A percentile compares a stretch with the other conserved stretches of the same genome.
Conservation (phyloP, 176 grass and related monocot species). For the Triticum monococcum region DNA sequence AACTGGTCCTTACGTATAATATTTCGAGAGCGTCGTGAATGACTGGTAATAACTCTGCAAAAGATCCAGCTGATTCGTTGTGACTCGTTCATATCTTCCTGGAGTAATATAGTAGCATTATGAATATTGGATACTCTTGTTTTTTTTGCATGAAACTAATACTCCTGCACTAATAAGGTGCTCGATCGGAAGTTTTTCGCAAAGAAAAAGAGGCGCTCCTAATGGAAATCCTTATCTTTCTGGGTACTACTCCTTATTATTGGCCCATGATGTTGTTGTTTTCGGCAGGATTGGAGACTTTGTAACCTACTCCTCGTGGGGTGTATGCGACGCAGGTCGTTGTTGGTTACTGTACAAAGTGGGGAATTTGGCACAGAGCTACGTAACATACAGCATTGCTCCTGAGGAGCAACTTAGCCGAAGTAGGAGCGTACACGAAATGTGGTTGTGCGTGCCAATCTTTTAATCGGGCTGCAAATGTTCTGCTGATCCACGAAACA, state of each 20-base stretch:
- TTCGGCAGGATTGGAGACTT: slow-evolving; percentile 11
- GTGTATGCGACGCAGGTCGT: not conserved
- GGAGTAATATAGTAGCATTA: not conserved
- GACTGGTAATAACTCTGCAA: not conserved
- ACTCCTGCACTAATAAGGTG: not conserved
- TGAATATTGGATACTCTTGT: not conserved
- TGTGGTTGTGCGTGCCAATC: not conserved
- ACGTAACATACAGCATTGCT: not conserved
- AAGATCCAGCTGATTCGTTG: not conserved
- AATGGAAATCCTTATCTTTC: not conserved
- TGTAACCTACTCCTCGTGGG: slow-evolving; percentile 3
- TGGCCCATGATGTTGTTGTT: not conserved
- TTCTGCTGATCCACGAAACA: not conserved
- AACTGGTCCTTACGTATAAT: slow-evolving; percentile 31
- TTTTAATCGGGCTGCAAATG: not conserved
- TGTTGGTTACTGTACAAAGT: not conserved
- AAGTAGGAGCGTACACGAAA: not conserved
- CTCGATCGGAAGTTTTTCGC: too few relatives aligned
- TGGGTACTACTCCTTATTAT: not conserved
- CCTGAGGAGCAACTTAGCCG: not conserved
- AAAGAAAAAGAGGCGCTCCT: not conserved
- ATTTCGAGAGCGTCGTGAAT: not conserved
- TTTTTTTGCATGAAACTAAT: not conserved
- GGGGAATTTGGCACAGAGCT: slow-evolving; percentile 18
- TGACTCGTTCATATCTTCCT: slow-evolving; percentile 2